These are phyloP conservation scores for Fagopyrum homotropicum DNA, from an alignment of 148 eudicot species.

Conservation along the genomic window DNA sequence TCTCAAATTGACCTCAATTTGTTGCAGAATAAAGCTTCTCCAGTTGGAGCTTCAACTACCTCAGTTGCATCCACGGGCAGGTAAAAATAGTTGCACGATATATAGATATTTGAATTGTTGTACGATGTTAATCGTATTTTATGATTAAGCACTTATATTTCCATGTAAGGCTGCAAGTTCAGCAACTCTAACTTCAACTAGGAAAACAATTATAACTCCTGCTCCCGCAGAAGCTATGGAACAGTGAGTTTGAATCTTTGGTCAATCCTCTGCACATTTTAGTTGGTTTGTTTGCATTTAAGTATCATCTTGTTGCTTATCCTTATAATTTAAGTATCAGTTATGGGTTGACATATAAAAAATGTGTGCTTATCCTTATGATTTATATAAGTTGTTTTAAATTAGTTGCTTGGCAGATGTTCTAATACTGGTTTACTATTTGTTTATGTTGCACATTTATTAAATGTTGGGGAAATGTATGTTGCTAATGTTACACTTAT, in stretches of 20 bases:
- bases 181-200: slow-evolving; percentile 21
- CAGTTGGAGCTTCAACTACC: slow-evolving; percentile 42
- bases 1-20: not conserved
- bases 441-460: too few relatives aligned
- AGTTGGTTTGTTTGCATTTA: not conserved
- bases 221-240: slow-evolving; percentile 16
- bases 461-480: too few relatives aligned
- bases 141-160: not conserved
- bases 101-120: not conserved
- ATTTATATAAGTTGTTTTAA: too few relatives aligned
- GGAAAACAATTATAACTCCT: slow-evolving; percentile 34
- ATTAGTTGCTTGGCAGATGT: too few relatives aligned
- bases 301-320: not conserved
- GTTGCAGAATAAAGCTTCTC: slow-evolving; percentile 46
- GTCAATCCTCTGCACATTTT: not conserved
- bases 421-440: too few relatives aligned
- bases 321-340: too few relatives aligned
- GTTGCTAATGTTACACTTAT: too few relatives aligned
- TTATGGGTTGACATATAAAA: not conserved
- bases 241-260: slow-evolving; percentile 30
- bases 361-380: not conserved
- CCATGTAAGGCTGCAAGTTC: slow-evolving; percentile 31
- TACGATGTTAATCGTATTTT: not conserved
- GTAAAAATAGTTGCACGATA: slow-evolving; percentile 21
- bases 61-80: slow-evolving; percentile 43